phyloP scores from a whole-genome alignment of 768 basidiomycete genomes.

The Leccinellum rugosiceps region DNA sequence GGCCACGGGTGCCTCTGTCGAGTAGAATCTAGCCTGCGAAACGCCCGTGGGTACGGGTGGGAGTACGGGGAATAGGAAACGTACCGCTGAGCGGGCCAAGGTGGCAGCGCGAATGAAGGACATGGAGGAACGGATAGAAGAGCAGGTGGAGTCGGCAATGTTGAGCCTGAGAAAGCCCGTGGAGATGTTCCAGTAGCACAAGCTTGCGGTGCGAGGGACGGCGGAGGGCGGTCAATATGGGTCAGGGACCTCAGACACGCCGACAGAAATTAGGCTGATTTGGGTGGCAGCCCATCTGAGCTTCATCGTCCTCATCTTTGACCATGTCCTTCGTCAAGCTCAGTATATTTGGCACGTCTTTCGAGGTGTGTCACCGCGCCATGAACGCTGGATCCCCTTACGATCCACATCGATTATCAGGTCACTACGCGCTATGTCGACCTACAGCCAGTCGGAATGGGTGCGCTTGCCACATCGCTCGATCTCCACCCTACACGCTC shows the following conservation, averaged over 20 bases:
- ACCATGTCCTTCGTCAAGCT: constrained; percentile 95
- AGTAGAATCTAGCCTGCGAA: constrained; percentile 41
- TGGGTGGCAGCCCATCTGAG: constrained; percentile 6
- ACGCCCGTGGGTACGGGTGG: background rate
- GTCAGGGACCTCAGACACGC: constrained; percentile 23
- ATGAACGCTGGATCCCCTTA: constrained; percentile 12
- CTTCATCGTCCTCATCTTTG: background rate
- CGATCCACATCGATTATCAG: constrained; percentile 32
- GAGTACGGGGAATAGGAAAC: background rate
- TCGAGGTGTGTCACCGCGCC: constrained; percentile 59
- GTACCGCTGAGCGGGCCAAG: constrained; percentile 43
- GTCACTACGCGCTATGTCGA: constrained; percentile 99
- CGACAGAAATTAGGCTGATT: constrained; percentile 13
- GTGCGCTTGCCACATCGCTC: constrained; percentile 43
- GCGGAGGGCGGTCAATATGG: background rate
- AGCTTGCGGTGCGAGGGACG: background rate
- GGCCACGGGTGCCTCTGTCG: constrained; percentile 43
- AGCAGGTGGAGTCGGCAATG: background rate
- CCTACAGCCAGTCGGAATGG: constrained; percentile 99
- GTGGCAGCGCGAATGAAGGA: constrained; percentile 40
- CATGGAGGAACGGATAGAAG: constrained; percentile 31
- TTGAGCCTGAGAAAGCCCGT: constrained; percentile 14
- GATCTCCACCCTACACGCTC: constrained; percentile 12
- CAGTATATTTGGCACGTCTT: constrained; percentile 97
- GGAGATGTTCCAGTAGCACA: background rate